Evolutionary conservation across 345 rosid genomes (phyloP), one percentile per base, ranked within the genome.

Genomic region (Populus alba): DNA sequence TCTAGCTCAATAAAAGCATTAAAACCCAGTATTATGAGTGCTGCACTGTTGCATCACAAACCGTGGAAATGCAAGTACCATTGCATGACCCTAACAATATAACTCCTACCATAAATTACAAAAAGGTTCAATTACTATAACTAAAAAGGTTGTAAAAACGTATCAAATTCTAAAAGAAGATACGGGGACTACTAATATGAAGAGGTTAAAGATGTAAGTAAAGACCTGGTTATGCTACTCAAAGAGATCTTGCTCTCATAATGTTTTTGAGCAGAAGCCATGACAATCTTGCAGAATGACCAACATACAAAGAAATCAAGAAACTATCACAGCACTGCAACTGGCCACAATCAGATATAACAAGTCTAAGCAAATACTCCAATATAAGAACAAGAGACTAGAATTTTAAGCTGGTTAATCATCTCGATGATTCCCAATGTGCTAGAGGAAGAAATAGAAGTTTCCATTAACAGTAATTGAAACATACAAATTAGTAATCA

Each of bases 401-500:
- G 7, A 74, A 59, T 6, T 16, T 41, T 3, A 51, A 49, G 74
- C 7, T 18, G 63, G 45, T 47, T 78, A 20, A 72, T 51, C 47
- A 38, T 43, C 59, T 45, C 15, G 62, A 31, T 70, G 45, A 62
- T 71, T 43, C 70, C 35, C 63, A 20, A 17, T 43, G 57, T 49
- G 9, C 70, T 18, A 17, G 8, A 66, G 55, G 8, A 37, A 35
- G 35, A 33, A 55, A 13, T 17, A 15, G 7, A 63, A 18, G 11
- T 53, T 76, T 37, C 10, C 66, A 49, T 49, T 38, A 41, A 78
- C 31, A 22, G 13, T 27, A 69, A 75, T 12, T 35, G 47, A 69
- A 68, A 53, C 33, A 39, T 37, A 66, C 67, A 71, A 47, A 66
- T 72, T 18, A 78, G 66, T 66, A 55, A 78, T 66, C 53, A 41